Conservation (phyloP, 441 rosid species). For the Melastoma candidum region DNA sequence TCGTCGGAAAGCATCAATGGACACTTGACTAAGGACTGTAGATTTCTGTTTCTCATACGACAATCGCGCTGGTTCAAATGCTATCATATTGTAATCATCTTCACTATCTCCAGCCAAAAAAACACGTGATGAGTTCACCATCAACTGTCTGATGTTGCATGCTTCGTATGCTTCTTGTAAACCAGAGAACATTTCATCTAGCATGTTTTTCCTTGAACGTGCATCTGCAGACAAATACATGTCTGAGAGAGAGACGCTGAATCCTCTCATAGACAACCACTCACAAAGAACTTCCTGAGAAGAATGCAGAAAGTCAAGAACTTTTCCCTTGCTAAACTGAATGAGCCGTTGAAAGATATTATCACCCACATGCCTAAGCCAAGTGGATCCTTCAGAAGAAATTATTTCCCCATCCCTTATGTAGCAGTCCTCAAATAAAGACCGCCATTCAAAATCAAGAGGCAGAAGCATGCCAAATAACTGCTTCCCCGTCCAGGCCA, state of each 20-base stretch:
- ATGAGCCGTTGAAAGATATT: conserved; percentile 67
- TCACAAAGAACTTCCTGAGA: conserved; percentile 88
- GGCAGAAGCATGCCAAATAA: conserved; percentile 80
- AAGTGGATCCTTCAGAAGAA: conserved; percentile 57
- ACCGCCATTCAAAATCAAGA: conserved; percentile 43
- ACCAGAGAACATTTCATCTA: conserved; percentile 60
- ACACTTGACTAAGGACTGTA: conserved; percentile 60
- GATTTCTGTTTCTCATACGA: conserved; percentile 73
- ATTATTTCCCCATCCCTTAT: conserved; percentile 67
- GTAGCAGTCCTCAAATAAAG: conserved; percentile 32
- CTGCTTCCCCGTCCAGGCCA: conserved; percentile 88
- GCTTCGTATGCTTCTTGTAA: conserved; percentile 56
- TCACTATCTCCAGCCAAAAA: conserved; percentile 45
- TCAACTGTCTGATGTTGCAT: conserved; percentile 57
- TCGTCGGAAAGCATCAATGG: conserved; percentile 72
- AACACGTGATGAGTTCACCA: conserved; percentile 57
- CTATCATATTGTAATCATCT: conserved; percentile 23
- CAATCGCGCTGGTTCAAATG: conserved; percentile 33
- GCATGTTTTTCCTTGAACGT: conserved; percentile 42
- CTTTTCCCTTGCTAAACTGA: conserved; percentile 32
- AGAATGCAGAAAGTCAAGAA: conserved; percentile 47
- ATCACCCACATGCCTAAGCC: conserved; percentile 71
- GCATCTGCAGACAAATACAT: conserved; percentile 53
- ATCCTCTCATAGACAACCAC: conserved; percentile 79
- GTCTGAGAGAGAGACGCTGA: conserved; percentile 78